Base-by-base conservation (phyloP, 169 alveolate genomes). In the Plasmodium sp. region DNA sequence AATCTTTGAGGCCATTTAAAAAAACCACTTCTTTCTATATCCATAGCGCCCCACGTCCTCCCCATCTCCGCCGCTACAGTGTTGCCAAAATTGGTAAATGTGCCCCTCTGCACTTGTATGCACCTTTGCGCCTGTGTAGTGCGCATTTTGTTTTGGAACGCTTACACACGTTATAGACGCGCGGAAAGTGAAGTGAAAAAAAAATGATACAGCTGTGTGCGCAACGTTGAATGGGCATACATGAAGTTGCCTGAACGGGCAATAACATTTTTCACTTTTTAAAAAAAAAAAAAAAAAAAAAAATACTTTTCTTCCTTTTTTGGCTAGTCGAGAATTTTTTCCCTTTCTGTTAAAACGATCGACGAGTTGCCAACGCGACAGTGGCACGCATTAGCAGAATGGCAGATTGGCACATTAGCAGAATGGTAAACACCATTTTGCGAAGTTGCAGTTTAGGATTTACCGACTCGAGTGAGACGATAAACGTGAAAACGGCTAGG, bases 61-160 rank as follows among this genome's bases (percentile, higher is more conserved):
- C 71, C 3, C 33, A 43, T 51, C 43, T 22, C 58, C 71, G 48
- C 41, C 48, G 16, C 41, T 80, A 41, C 39, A 80, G 2, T 43
- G 73, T 27, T 33, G 34, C 27, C 16, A 27, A 22, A 80, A 18
- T 80, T 80, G 27, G 56, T 39, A 36, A 80, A 43, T 43, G 33
- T 43, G 43, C 51, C 48, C n/a, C n/a, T 41, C 33, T 84, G 93
- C 93, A 84, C 93, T 84, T 84, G 36, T 71, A 72, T 84, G 93
- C 93, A 84, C 93, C 79, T 84, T 41, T 18, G 18, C 16, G 22
- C 9, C 27, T 18, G 43, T 22, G 67, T 54, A 67, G 39, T 67
- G 39, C 77, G 39, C 77, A 67, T 67, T 67, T 5, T 22, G 18
- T 67, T 67, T 5, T 67, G 77, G 77, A 67, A 67, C 43, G 6